phyloP scores from a whole-genome alignment of 2,329 filamentous ascomycete genomes.

The Aureobasidium uvarum region DNA sequence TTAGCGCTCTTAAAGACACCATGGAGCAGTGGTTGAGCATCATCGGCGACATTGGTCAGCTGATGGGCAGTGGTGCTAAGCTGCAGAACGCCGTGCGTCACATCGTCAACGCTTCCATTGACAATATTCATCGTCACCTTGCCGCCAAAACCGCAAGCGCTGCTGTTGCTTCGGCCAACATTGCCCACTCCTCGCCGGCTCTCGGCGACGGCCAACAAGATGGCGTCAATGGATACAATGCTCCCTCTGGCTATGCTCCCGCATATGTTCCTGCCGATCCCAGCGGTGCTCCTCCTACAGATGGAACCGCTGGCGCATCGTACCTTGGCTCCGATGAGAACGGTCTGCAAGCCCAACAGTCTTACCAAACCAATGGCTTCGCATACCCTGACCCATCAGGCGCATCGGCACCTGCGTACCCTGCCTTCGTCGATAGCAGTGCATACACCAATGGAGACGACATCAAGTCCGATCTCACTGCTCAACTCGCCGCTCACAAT shows the following conservation, averaged over 20 bases:
- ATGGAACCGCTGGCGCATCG: slow-evolving; percentile 35
- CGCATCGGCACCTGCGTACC: slow-evolving; percentile 32
- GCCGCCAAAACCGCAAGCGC: slow-evolving; percentile 44
- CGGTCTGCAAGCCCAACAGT: slow-evolving; percentile 34
- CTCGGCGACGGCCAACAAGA: slow-evolving; percentile 2
- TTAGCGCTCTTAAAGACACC: slow-evolving; percentile 61
- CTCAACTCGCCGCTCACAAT: slow-evolving; percentile 30
- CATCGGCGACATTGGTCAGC: slow-evolving; percentile 62
- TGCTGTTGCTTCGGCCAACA: slow-evolving; percentile 41
- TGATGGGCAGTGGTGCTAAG: slow-evolving; percentile 59
- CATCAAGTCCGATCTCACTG: slow-evolving; percentile 28
- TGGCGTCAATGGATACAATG: slow-evolving; percentile 26
- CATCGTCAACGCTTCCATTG: slow-evolving; percentile 51
- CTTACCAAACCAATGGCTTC: slow-evolving; percentile 28
- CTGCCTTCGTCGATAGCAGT: slow-evolving; percentile 27
- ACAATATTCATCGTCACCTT: slow-evolving; percentile 48
- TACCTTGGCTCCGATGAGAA: slow-evolving; percentile 35
- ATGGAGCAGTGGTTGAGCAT: slow-evolving; percentile 70
- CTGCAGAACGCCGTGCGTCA: slow-evolving; percentile 50
- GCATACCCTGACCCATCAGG: slow-evolving; percentile 32
- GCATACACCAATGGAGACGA: slow-evolving; percentile 27
- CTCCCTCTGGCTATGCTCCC: slow-evolving; percentile 27
- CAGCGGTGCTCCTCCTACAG: slow-evolving; percentile 30
- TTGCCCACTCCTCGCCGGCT: slow-evolving; percentile 25
- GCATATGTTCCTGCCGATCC: slow-evolving; percentile 22